Base-by-base conservation (phyloP, 192 early-diverging fungal species). In the Mortierella antarctica region DNA sequence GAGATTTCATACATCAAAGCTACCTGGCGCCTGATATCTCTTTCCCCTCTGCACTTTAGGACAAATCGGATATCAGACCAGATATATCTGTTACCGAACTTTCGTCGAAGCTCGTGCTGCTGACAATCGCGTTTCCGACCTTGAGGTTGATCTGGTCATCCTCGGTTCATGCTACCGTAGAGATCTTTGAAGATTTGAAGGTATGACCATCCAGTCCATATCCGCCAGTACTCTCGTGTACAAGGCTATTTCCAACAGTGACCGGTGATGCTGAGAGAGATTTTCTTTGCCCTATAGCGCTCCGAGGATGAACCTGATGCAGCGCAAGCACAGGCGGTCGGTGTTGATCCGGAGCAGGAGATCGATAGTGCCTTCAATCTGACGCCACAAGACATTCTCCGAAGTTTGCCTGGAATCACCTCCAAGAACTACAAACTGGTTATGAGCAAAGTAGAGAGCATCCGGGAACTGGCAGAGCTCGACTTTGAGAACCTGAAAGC, bases 161-260 rank as follows among this genome's bases (percentile, higher is more conserved):
- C 21, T 95, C 92, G 75, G 93, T 94, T 5, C 83, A 91, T 62
- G 94, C 92, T 41, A 97, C 96, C 0, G 95, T 94, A 7, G 88
- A 89, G 42, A 94, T 99, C 50, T 97, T 99, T 74, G 87, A 92
- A 50, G 95, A 98, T 80, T 85, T 99, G 60, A 98, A 99, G 86
- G 88, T 88, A 62, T 15, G 45, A 7, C 46, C 2, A 10, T 14
- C 12, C 12, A 0, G 21, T 41, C 0, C 42, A 41, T 6, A 41
- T 41, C 42, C 31, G 42, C 48, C 8, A 12, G 62, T 21, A n/a
- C 31, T 18, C 7, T 46, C 20, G 11, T 42, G 3, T 44, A 11
- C 58, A 15, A 3, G 31, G 55, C 2, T 1, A 57, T 57, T 17
- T 50, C 49, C 17, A 50, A 4, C 49, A 50, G 17, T 14, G 4